Conservation (phyloP, 176 grass and related monocot species). For the Lolium multiflorum region DNA sequence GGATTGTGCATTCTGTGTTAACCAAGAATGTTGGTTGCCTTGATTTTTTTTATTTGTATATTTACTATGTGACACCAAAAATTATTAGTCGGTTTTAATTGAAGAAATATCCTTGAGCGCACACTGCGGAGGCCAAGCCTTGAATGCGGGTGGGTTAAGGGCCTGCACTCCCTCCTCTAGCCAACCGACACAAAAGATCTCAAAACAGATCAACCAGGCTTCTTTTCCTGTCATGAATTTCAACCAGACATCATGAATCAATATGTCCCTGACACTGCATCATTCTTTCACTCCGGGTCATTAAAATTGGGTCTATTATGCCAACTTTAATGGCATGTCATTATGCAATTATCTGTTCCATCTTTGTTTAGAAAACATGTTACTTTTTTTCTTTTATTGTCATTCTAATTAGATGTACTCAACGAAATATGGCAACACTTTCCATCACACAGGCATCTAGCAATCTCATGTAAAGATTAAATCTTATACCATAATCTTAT, state of each 20-base stretch:
- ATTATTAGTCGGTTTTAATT: neutral
- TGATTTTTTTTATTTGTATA: neutral
- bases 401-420: neutral
- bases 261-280: neutral
- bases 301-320: constrained; percentile 2
- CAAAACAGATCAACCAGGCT: too few relatives aligned
- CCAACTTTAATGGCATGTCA: neutral
- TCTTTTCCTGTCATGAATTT: too few relatives aligned
- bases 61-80: neutral
- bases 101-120: neutral
- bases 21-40: neutral
- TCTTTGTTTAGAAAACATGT: neutral
- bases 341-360: neutral
- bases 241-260: too few relatives aligned
- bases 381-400: constrained; percentile 13
- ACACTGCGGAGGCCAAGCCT: neutral
- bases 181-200: too few relatives aligned
- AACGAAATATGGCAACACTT: neutral
- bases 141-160: too few relatives aligned
- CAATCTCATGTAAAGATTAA: constrained; percentile 1
- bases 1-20: constrained; percentile 6
- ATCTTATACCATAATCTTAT: neutral
- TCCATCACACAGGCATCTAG: neutral
- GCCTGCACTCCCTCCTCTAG: too few relatives aligned
- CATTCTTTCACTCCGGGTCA: neutral